Evolutionary conservation across 306 rosid species (phyloP).

Genomic region (Spatholobus suberectus): DNA sequence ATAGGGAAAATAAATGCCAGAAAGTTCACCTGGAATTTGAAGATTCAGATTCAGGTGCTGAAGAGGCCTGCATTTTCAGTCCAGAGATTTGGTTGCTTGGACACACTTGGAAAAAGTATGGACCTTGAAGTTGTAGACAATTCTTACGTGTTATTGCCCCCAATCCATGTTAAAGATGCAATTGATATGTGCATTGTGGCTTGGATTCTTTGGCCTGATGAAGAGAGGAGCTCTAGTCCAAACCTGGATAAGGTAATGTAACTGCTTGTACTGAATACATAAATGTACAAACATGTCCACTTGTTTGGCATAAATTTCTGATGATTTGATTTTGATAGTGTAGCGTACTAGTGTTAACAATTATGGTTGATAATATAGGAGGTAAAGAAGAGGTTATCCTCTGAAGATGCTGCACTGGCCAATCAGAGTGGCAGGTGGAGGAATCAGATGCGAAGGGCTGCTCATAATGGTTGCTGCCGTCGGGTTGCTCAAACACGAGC

Average conservation of each 20-base stretch:
- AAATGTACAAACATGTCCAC: background rate
- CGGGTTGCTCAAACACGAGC: conserved; percentile 94
- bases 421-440: conserved; percentile 88
- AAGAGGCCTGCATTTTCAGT: conserved; percentile 73
- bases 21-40: conserved; percentile 89
- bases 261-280: background rate
- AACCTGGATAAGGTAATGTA: conserved; percentile 88
- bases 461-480: conserved; percentile 95
- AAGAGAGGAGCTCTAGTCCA: conserved; percentile 84
- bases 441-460: conserved; percentile 96
- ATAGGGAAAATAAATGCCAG: conserved; percentile 64
- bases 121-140: conserved; percentile 67
- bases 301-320: background rate
- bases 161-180: conserved; percentile 61
- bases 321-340: conserved; percentile 1
- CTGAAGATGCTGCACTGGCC: conserved; percentile 84
- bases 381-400: conserved; percentile 85
- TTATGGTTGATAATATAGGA: conserved; percentile 59
- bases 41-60: conserved; percentile 87
- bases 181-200: conserved; percentile 79
- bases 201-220: conserved; percentile 99
- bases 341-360: conserved; percentile 26
- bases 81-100: conserved; percentile 72
- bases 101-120: conserved; percentile 53
- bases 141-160: conserved; percentile 66